phyloP scores from a whole-genome alignment of 306 rosid species.

The Inga laurina region DNA sequence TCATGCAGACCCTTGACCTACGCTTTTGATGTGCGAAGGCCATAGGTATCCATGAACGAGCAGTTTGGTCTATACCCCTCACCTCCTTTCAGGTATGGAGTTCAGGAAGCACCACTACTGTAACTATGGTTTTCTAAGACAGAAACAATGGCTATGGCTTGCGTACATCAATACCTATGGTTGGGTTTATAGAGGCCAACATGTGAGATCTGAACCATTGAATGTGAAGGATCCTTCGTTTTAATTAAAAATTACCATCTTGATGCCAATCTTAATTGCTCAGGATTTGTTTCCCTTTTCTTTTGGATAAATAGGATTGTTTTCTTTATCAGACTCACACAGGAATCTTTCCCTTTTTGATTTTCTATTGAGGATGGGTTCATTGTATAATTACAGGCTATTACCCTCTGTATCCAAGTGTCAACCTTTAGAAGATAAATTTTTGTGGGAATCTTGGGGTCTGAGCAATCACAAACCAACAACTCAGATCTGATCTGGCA shows the following conservation, averaged over 20 bases:
- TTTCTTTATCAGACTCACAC: background rate
- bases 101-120: background rate
- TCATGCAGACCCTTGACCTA: background rate
- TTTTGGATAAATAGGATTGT: background rate
- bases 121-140: background rate
- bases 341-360: background rate
- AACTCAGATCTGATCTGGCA: too few species aligned
- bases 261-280: background rate
- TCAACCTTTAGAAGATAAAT: too few species aligned
- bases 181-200: background rate
- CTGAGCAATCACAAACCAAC: too few species aligned
- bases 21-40: background rate
- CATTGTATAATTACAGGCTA: background rate
- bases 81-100: background rate
- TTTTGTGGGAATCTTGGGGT: too few species aligned
- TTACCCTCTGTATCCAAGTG: background rate
- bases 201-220: background rate
- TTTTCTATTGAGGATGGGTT: background rate
- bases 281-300: background rate
- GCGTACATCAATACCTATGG: background rate
- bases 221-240: background rate
- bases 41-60: conserved; percentile 6
- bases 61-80: background rate
- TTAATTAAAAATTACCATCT: background rate
- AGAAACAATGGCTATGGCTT: background rate